Evolutionary conservation across 257 asterid species (phyloP), one percentile per base, ranked within the genome.

Genomic region (Salvia miltiorrhiza): DNA sequence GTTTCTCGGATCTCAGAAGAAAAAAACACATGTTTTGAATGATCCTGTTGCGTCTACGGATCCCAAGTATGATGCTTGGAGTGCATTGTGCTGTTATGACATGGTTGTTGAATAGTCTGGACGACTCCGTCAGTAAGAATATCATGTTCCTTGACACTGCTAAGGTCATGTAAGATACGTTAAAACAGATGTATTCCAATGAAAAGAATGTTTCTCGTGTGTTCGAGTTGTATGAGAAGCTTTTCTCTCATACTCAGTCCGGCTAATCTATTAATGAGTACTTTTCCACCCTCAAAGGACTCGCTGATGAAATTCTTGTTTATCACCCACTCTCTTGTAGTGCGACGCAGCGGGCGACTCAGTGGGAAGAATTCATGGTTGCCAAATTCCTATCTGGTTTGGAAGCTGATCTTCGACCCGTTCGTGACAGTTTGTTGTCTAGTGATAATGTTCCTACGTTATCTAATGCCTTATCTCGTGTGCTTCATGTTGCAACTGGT

Each of bases 181-280:
- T 58, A 3, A 7, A 32, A 4, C 9, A 32, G 23, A 60, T 60
- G 66, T 60, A 33, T 9, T 60, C 35, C 0, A 7, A 61, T 35
- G 67, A 58, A 3, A 57, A 57, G 4, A 57, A 57, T 9, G 24
- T 57, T 26, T 65, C 70, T n/a, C 37, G 8, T 1, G 59, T 47
- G 17, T 65, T 65, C 10, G 47, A 65, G 8, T 9, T 65, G 10
- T 65, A 65, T 11, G 70, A 64, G 57, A 64, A 47, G 45, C 28
- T 45, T 0, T 44, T 64, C 19, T 44, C 57, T 28, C 45, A 14
- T 44, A 24, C 57, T 2, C 58, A 64, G 7, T 17, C 28, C 1
- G 21, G 21, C 17, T 24, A 28, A 1, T 43, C 55, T 0, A 33
- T 63, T 32, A 57, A 16, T 3, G 66, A 37, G 8, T 37, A 60